Base-by-base conservation (phyloP, 164 flowering plant species). In the Piper betle region DNA sequence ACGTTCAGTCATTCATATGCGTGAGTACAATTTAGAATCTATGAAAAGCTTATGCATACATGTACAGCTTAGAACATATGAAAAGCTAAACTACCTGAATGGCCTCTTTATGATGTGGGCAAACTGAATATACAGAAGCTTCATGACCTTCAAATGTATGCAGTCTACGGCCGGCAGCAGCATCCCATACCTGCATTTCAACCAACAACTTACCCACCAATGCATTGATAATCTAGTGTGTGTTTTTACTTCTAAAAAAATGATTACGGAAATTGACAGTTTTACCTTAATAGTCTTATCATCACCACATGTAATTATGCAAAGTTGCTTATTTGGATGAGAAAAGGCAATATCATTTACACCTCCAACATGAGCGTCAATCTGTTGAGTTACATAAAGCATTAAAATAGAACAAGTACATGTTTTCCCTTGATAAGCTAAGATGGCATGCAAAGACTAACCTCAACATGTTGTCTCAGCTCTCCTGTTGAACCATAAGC, bases 261-360 rank as follows among this genome's bases (percentile, higher is more conserved):
- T 15, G 11, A 46, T 46, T 1, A 10, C 3, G 11, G 50, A 15
- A 12, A 10, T 46, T 15, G 15, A 46, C 15, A 15, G 15, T 15
- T 10, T 46, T 46, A 86, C 92, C 88, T 83, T 86, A 52, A 86
- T 82, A 18, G 72, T 58, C 67, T 78, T 78, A 66, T 86, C 92
- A 60, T 86, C 92, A 18, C 92, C 92, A 68, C 92, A 86, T 8
- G 88, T 83, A 59, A 86, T 74, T 55, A 86, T 69, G 66, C 76
- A 75, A 18, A 82, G 69, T 66, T 79, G 86, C 59, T 83, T 79
- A 72, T 78, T 79, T 54, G 92, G 92, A 73, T 74, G 73, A 55
- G 88, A 73, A 66, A 86, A 86, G 7, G 88, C 84, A 72, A 86
- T 77, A 75, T 86, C 88, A 70, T 83, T 83, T 20, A 86, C 92